Evolutionary conservation across 2,329 filamentous ascomycete species (phyloP), one percentile per base, ranked within the genome.

Genomic region (Aspergillus sp.): DNA sequence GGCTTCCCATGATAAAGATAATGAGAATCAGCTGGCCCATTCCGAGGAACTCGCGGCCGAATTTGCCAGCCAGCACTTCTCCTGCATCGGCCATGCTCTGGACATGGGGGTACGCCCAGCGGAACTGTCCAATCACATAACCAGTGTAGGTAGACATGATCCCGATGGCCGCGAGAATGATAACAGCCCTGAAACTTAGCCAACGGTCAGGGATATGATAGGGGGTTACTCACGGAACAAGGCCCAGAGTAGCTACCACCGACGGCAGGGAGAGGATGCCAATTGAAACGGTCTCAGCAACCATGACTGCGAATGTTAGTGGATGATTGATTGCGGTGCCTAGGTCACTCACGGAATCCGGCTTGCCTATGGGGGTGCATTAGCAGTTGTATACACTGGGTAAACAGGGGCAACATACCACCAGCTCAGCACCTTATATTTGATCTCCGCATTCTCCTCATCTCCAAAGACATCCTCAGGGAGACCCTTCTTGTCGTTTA

Each of bases 21-120:
- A 90, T 77, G 70, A 89, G 85, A 15, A 90, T 72, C 5, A 82
- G 75, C 64, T 88, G 86, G 62, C 83, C 86, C 61, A 77, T 73
- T 19, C 86, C 86, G 41, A 89, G 77, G 34, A 90, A 63, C 69
- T 89, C 85, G 60, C 85, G 83, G 1, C 86, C 86, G 41, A 83
- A 75, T 15, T 73, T 75, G 7, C 89, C 89, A 57, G 80, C 78
- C 50, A 90, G 77, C 47, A 90, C 77, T 45, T 81, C 77, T 2
- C 86, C 87, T 9, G 86, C 87, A 65, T 91, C 88, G 19, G 86
- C 85, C 69, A 90, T 89, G 66, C 84, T 86, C 42, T 83, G 80
- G 51, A 89, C 80, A 15, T 84, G 75, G 2, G 87, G 86, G 65
- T 82, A 80, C 39, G 69, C 73, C 56, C 81, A 70, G 64, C 83